phyloP scores from a whole-genome alignment of 108 stramenopile genomes.

The Pseudonitzschia delicatissima region DNA sequence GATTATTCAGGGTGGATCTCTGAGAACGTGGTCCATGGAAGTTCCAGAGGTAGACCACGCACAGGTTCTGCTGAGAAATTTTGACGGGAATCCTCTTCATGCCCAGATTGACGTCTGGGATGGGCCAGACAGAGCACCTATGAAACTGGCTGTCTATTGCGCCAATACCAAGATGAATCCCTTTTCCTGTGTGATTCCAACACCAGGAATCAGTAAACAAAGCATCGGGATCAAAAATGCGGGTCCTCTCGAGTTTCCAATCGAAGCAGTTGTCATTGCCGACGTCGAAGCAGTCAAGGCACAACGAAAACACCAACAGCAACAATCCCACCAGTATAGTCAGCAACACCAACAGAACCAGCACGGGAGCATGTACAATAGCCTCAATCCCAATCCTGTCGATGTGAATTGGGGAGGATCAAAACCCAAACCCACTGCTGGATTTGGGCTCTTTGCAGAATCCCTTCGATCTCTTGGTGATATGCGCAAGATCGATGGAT shows the following conservation, averaged over 20 bases:
- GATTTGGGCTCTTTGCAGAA: constrained; percentile 1
- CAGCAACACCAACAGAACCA: not conserved
- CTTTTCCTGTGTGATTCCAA: constrained; percentile 50
- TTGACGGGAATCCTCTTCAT: constrained; percentile 41
- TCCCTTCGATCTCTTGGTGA: not conserved
- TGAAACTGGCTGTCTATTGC: constrained; percentile 59
- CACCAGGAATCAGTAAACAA: constrained; percentile 45
- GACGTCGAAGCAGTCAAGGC: constrained; percentile 1
- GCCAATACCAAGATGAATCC: constrained; percentile 48
- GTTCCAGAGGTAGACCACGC: constrained; percentile 51
- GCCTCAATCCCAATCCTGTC: not conserved
- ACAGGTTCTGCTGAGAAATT: constrained; percentile 43
- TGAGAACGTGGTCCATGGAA: constrained; percentile 40
- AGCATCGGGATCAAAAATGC: constrained; percentile 56
- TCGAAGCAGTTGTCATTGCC: constrained; percentile 44
- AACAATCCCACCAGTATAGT: not conserved
- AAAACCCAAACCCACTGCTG: not conserved
- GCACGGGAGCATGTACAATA: not conserved
- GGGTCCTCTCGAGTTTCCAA: constrained; percentile 57
- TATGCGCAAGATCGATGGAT: constrained; percentile 6
- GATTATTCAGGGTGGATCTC: constrained; percentile 65
- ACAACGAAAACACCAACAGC: not conserved
- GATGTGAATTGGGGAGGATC: not conserved
- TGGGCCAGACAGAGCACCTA: constrained; percentile 58
- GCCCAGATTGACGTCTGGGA: constrained; percentile 59